phyloP scores from a whole-genome alignment of 768 basidiomycete genomes.

The Neoboletus brunneissimus region DNA sequence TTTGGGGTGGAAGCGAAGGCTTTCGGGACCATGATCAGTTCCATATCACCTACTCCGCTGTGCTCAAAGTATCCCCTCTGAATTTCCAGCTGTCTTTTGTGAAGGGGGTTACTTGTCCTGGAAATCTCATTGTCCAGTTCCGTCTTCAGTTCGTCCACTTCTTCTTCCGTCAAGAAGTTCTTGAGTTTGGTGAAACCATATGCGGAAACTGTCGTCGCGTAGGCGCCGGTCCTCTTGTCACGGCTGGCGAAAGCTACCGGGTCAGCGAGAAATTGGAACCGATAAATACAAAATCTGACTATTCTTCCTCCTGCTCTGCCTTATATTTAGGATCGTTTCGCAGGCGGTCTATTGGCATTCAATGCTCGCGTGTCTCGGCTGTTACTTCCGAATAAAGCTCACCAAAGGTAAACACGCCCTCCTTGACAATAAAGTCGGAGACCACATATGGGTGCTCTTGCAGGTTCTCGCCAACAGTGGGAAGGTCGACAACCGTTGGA shows the following conservation, averaged over 20 bases:
- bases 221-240: slow-evolving; percentile 13
- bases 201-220: slow-evolving; percentile 13
- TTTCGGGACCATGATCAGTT: slow-evolving; percentile 18
- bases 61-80: slow-evolving; percentile 7
- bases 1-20: slow-evolving; percentile 8
- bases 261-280: not conserved
- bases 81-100: slow-evolving; percentile 15
- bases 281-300: slow-evolving; percentile 5
- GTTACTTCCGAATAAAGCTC: not conserved
- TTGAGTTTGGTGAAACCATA: slow-evolving; percentile 20
- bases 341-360: slow-evolving; percentile 1
- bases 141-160: slow-evolving; percentile 12
- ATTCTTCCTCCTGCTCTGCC: slow-evolving; percentile 12
- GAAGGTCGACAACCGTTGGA: slow-evolving; percentile 8
- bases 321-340: slow-evolving; percentile 12
- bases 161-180: slow-evolving; percentile 9
- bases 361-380: not conserved
- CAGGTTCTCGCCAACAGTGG: slow-evolving; percentile 20
- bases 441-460: slow-evolving; percentile 15
- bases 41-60: slow-evolving; percentile 12
- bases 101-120: not conserved
- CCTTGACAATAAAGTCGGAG: slow-evolving; percentile 15
- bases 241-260: not conserved
- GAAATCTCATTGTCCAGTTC: slow-evolving; percentile 10
- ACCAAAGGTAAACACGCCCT: slow-evolving; percentile 14